A percentile compares a stretch with the other conserved stretches of the same genome.
Evolutionary conservation across 2,329 filamentous ascomycete species (phyloP).

Genomic region (Ceratocystis albifundus): DNA sequence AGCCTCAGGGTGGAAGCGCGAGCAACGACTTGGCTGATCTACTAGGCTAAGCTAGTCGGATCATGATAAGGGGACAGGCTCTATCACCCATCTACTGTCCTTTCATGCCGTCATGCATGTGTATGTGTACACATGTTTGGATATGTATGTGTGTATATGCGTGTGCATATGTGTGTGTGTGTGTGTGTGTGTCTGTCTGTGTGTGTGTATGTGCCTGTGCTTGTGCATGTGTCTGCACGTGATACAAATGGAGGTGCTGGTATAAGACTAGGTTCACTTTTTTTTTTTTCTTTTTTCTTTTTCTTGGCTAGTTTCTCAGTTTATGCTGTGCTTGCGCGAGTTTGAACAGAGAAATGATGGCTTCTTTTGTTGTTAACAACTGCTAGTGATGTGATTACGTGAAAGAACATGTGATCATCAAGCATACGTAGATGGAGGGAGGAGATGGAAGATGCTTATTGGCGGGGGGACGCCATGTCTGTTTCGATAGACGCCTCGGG

Average conservation of each 20-base stretch:
- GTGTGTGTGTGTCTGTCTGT: neutral
- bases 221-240: no score
- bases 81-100: neutral
- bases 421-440: no score
- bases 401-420: no score
- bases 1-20: conserved; percentile 24
- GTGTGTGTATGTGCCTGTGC: no score
- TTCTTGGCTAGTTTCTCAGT: neutral
- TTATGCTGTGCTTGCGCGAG: neutral
- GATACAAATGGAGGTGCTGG: no score
- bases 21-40: conserved; percentile 38
- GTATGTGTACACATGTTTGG: neutral
- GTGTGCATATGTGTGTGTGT: neutral
- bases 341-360: no score
- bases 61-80: neutral
- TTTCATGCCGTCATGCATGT: neutral
- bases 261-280: no score
- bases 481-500: neutral
- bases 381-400: no score
- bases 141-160: neutral
- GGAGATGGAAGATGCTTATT: neutral
- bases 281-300: neutral
- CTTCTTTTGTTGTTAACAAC: no score
- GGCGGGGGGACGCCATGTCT: neutral
- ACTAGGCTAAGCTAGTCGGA: conserved; percentile 32